phyloP scores from a whole-genome alignment of 306 rosid genomes.

The Herpetospermum pedunculosum region DNA sequence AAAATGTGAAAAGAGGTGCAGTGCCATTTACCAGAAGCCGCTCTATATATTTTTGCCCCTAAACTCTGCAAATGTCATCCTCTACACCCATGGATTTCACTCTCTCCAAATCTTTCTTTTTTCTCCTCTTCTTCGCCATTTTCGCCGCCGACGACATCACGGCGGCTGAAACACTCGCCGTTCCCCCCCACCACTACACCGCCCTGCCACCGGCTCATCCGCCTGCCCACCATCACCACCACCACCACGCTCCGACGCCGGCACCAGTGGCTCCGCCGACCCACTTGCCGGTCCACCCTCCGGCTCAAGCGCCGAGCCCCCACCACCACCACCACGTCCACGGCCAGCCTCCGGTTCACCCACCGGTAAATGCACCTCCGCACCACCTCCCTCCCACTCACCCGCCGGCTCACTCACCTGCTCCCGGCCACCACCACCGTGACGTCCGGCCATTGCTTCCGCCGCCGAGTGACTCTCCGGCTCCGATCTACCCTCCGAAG shows the following conservation, averaged over 20 bases:
- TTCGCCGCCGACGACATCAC: background rate
- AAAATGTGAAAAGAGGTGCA: background rate
- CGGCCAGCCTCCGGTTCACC: background rate
- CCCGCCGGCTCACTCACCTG: constrained; percentile 8
- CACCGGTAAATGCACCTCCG: constrained; percentile 3
- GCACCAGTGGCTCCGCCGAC: constrained; percentile 9
- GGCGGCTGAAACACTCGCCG: background rate
- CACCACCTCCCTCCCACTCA: background rate
- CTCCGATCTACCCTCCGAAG: constrained; percentile 10
- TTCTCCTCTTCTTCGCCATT: background rate
- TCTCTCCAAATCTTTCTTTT: background rate
- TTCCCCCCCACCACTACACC: background rate
- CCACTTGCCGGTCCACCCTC: constrained; percentile 14
- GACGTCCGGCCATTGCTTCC: constrained; percentile 9
- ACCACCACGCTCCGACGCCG: constrained; percentile 16
- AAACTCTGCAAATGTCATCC: background rate
- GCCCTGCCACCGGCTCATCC: background rate
- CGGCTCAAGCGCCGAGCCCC: background rate
- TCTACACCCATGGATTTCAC: background rate
- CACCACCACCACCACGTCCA: constrained; percentile 10
- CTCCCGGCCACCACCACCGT: constrained; percentile 1
- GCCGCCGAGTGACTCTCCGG: constrained; percentile 10
- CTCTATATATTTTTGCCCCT: background rate
- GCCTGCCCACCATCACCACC: background rate
- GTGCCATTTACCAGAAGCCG: background rate